These are phyloP conservation scores for Linnemannia hyalina DNA, from an alignment of 192 early-diverging fungal genomes.

Conservation along the genomic window DNA sequence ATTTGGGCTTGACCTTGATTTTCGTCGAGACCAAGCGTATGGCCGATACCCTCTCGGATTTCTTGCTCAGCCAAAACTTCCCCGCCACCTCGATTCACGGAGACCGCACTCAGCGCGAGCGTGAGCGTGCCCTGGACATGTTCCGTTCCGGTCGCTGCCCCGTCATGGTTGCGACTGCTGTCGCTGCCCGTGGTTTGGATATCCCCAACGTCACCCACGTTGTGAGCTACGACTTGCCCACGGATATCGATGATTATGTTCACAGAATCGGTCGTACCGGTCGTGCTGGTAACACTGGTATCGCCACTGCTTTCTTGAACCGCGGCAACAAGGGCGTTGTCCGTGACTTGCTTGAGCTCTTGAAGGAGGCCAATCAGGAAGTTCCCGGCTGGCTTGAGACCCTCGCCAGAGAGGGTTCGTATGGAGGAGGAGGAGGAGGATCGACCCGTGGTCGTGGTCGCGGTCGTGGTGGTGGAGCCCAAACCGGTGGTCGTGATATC, in stretches of 20 bases:
- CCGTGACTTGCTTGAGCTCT: slow-evolving; percentile 86
- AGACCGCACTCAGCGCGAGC: slow-evolving; percentile 94
- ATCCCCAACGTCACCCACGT: slow-evolving; percentile 90
- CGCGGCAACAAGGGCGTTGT: slow-evolving; percentile 86
- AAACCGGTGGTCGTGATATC: slow-evolving; percentile 46
- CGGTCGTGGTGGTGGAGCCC: slow-evolving; percentile 65
- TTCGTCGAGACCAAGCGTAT: slow-evolving; percentile 98
- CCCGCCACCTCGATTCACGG: slow-evolving; percentile 98
- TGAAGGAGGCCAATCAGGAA: slow-evolving; percentile 96
- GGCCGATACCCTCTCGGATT: slow-evolving; percentile 91
- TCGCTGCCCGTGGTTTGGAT: slow-evolving; percentile 95
- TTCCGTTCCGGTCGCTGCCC: slow-evolving; percentile 88
- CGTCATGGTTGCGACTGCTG: slow-evolving; percentile 97
- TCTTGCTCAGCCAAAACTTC: slow-evolving; percentile 80
- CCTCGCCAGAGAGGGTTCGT: slow-evolving; percentile 72
- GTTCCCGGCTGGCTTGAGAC: slow-evolving; percentile 86
- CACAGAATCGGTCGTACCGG: slow-evolving; percentile 99
- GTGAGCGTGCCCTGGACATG: slow-evolving; percentile 89
- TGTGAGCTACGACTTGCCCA: slow-evolving; percentile 96
- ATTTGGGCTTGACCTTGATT: slow-evolving; percentile 86
- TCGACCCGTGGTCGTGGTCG: slow-evolving; percentile 63
- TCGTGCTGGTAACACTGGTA: slow-evolving; percentile 94
- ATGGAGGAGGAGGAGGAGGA: slow-evolving; percentile 58
- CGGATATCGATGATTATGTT: slow-evolving; percentile 98
- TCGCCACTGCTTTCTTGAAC: slow-evolving; percentile 96